Conservation (phyloP, 305 asterid species). For the Petunia hybrid region DNA sequence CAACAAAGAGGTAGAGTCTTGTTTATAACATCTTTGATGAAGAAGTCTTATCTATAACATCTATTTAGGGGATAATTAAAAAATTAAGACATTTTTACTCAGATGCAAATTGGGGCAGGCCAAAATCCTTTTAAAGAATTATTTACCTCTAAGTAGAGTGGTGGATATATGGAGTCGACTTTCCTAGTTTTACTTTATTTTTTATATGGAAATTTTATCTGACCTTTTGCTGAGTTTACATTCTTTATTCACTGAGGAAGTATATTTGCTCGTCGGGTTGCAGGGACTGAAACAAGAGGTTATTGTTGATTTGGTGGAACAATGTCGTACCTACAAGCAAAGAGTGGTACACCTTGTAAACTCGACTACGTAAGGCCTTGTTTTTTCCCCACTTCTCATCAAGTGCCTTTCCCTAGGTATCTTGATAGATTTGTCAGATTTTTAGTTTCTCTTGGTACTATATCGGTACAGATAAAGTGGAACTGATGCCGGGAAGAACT, state of each 20-base stretch:
- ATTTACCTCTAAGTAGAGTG: conserved; percentile 12
- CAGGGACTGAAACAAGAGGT: conserved; percentile 97
- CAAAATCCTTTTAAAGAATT: background rate
- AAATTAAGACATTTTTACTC: conserved; percentile 21
- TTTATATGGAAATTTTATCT: conserved; percentile 10
- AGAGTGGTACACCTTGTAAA: conserved; percentile 98
- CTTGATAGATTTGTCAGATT: conserved; percentile 1
- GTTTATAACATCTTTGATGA: too few relatives aligned
- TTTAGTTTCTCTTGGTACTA: conserved; percentile 6
- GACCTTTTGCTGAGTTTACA: background rate
- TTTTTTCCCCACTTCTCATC: conserved; percentile 32
- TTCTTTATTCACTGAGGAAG: conserved; percentile 27
- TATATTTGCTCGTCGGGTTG: conserved; percentile 34
- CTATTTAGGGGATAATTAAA: conserved; percentile 3
- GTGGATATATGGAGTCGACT: background rate
- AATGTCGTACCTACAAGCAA: conserved; percentile 94
- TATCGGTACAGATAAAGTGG: background rate
- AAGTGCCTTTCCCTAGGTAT: conserved; percentile 8
- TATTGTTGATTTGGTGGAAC: conserved; percentile 96
- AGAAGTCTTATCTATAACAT: too few relatives aligned
- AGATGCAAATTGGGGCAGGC: conserved; percentile 9
- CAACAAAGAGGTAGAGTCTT: conserved; percentile 79
- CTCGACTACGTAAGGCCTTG: conserved; percentile 92
- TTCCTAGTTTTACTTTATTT: background rate
- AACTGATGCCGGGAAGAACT: background rate